phyloP scores from a whole-genome alignment of 2,329 filamentous ascomycete species.

The Penicillium sp. region DNA sequence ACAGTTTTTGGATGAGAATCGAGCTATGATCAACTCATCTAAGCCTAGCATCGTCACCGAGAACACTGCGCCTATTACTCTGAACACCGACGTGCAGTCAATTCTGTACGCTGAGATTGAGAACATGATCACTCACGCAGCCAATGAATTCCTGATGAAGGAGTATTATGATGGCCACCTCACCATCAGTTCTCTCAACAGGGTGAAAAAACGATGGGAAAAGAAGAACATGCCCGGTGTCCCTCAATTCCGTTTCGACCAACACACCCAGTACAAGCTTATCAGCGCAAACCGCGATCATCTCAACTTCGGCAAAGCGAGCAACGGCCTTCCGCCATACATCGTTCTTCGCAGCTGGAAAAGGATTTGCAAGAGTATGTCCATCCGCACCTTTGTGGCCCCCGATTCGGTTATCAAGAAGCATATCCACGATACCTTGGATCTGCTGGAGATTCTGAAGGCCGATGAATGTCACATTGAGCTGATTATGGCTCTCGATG shows the following conservation, averaged over 20 bases:
- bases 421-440: neutral
- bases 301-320: conserved; percentile 43
- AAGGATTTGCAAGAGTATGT: conserved; percentile 37
- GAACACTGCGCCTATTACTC: conserved; percentile 37
- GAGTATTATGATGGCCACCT: conserved; percentile 43
- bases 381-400: neutral
- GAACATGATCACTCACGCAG: conserved; percentile 45
- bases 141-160: conserved; percentile 46
- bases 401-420: neutral
- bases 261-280: conserved; percentile 50
- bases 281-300: conserved; percentile 47
- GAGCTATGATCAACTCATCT: neutral
- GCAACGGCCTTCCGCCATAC: conserved; percentile 8
- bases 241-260: conserved; percentile 53
- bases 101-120: conserved; percentile 48
- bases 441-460: neutral
- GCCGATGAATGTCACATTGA: neutral
- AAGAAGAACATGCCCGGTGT: conserved; percentile 49
- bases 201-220: conserved; percentile 44
- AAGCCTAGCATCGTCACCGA: conserved; percentile 2
- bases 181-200: conserved; percentile 39
- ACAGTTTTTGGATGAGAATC: neutral
- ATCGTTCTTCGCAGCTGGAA: conserved; percentile 49
- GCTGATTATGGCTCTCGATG: neutral
- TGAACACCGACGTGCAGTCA: conserved; percentile 42